These are phyloP conservation scores for Fagus sylvatica DNA, from an alignment of 306 rosid genomes.

Conservation along the genomic window DNA sequence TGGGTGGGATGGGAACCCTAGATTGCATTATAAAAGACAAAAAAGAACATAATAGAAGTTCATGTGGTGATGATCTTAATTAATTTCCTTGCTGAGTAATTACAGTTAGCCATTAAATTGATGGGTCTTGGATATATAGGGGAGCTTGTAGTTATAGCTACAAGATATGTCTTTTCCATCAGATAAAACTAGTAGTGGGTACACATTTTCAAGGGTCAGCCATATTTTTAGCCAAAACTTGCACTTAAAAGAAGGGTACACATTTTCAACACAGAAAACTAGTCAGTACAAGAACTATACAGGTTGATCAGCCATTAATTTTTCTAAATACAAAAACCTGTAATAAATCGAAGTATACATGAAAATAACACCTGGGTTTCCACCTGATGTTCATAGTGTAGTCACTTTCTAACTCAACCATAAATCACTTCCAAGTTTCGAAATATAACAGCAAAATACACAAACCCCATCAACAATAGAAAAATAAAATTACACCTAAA, in stretches of 20 bases:
- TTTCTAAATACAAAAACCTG: slow-evolving; percentile 8
- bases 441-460: slow-evolving; percentile 16
- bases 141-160: slow-evolving; percentile 24
- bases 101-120: slow-evolving; percentile 30
- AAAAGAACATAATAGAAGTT: neutral
- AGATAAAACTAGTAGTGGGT: slow-evolving; percentile 23
- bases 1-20: slow-evolving; percentile 43
- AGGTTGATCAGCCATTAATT: neutral
- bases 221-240: slow-evolving; percentile 32
- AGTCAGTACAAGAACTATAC: slow-evolving; percentile 32
- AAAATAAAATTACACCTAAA: neutral
- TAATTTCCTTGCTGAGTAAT: slow-evolving; percentile 26
- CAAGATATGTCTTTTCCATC: slow-evolving; percentile 34
- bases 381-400: slow-evolving; percentile 17
- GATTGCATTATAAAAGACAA: slow-evolving; percentile 10
- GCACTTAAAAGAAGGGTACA: slow-evolving; percentile 55
- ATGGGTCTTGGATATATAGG: slow-evolving; percentile 21
- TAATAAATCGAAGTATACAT: slow-evolving; percentile 28
- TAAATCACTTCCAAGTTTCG: slow-evolving; percentile 13
- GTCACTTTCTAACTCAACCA: slow-evolving; percentile 41
- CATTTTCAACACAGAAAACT: slow-evolving; percentile 36
- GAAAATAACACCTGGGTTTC: slow-evolving; percentile 5
- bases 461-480: neutral
- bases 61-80: slow-evolving; percentile 6
- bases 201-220: slow-evolving; percentile 36